Evolutionary conservation across 139 green algal species (phyloP), one percentile per base, ranked within the genome.

Genomic region (Coccomyxa sp.): DNA sequence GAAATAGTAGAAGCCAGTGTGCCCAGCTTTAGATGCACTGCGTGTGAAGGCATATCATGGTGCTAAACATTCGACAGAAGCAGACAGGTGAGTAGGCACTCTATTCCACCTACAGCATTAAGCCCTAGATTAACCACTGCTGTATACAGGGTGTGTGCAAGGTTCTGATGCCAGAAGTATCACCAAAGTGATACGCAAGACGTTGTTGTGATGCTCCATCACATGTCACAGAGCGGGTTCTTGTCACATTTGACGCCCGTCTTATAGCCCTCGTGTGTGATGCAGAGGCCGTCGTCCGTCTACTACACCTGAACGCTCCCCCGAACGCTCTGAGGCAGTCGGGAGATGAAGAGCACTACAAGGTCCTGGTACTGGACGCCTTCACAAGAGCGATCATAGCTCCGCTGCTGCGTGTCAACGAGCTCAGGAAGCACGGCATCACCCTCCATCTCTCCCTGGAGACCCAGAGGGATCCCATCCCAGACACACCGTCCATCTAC

Each of bases 401-500:
- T 0, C 97, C 97, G 1, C 86, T 99, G 41, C 79, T 99, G 33
- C 89, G 87, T 8, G 87, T 99, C 29, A 94, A 92, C 55, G 91
- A 97, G 68, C 81, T 98, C 70, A 84, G 94, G 0, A 78, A 41
- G 70, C 91, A 97, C 77, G 97, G 97, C 76, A 91, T 99, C 35
- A 99, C 97, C 29, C 86, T 99, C 75, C 92, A 98, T 80, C 83
- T 99, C 24, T 78, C 91, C 70, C 77, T 99, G 24, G 93, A 98
- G 9, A 78, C 39, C 0, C 92, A 98, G 0, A 88, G 97, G 24
- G 91, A 99, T 86, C 70, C 90, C 44, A 98, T 99, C 68, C 89
- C 95, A 0, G 97, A 99, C 64, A 95, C 97, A n/a, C 94, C 97
- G 36, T 96, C 95, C 0, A 84, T 99, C 0, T 99, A 99, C 82